Conservation (phyloP, 176 grass and related monocot species). For the Oropetium thomaeum region DNA sequence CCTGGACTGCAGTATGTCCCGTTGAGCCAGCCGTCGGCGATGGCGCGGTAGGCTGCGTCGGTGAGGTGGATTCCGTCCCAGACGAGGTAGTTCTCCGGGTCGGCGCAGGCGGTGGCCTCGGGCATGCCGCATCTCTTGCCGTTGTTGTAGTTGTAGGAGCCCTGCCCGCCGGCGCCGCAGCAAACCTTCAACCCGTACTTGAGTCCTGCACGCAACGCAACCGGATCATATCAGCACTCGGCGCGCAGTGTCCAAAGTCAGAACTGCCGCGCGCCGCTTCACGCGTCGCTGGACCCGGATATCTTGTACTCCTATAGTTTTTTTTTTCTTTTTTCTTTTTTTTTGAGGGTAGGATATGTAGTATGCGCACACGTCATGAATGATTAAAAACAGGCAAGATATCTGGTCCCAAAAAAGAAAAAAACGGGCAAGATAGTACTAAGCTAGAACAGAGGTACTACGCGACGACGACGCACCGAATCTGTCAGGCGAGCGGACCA, state of each 20-base stretch:
- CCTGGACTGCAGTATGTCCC: slow-evolving; percentile 50
- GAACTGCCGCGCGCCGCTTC: too few relatives aligned
- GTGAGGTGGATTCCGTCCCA: slow-evolving; percentile 87
- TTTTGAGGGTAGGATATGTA: too few relatives aligned
- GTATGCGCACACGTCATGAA: too few relatives aligned
- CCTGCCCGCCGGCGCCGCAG: slow-evolving; percentile 54
- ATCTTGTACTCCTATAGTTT: too few relatives aligned
- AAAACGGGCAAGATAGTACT: too few relatives aligned
- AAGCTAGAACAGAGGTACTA: background rate
- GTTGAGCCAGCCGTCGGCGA: slow-evolving; percentile 56
- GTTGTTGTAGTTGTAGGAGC: slow-evolving; percentile 73
- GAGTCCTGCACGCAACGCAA: slow-evolving; percentile 27
- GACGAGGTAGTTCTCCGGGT: slow-evolving; percentile 55
- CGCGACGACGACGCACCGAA: slow-evolving; percentile 45
- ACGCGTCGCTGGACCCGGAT: too few relatives aligned
- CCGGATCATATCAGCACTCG: too few relatives aligned
- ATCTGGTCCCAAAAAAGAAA: too few relatives aligned
- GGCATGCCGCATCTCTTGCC: slow-evolving; percentile 44
- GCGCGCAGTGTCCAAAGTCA: too few relatives aligned
- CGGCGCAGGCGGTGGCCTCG: slow-evolving; percentile 37
- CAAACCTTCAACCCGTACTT: slow-evolving; percentile 53
- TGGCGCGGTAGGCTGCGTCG: slow-evolving; percentile 53
- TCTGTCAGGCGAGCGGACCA: slow-evolving; percentile 50
- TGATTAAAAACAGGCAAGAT: too few relatives aligned
- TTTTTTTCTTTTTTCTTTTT: too few relatives aligned